Base-by-base conservation (phyloP, 768 basidiomycete species). In the Russula griseocarnosa region DNA sequence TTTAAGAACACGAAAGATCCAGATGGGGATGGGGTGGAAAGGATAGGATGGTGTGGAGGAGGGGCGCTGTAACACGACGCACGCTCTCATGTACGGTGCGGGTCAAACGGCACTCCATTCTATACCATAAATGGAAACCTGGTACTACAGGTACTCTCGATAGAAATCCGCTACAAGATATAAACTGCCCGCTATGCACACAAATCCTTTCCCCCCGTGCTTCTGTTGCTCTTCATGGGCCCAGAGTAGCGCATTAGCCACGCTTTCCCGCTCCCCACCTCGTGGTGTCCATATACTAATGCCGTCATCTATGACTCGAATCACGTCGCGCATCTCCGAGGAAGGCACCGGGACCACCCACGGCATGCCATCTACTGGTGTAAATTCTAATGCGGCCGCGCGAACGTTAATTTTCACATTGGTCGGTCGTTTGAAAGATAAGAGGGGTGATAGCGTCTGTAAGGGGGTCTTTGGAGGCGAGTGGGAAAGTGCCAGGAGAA, bases 121-220 rank as follows among this genome's bases (percentile, higher is more conserved):
- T 16, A 38, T 54, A 28, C 62, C 50, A 63, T 52, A 51, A 52
- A 46, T 18, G 62, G 57, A 13, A 52, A 22, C 32, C 14, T 32
- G 5, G 14, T 6, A 40, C 49, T 36, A 46, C 46, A 50, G 6
- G 38, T n/a, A 38, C 46, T 55, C 3, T 30, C 94, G 78, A 77
- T 96, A 97, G 60, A 95, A 85, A 76, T 98, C 96, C 11, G 94
- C 93, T 1, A 94, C 92, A 44, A 98, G 82, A 76, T 99, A 99
- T 70, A 98, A 73, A 75, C 97, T 98, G 44, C 96, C 97, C 26
- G 92, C 88, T 1, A 96, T 71, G 13, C 97, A 81, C 0, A 89
- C 81, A 58, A 93, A 70, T n/a, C 71, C 72, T 10, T 70, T 74
- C 0, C 73, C 68, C 8, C 65, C 61, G 14, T 66, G 66, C 28